These are phyloP conservation scores for Tulasnella sp. DNA, from an alignment of 768 basidiomycete species.

Conservation along the genomic window DNA sequence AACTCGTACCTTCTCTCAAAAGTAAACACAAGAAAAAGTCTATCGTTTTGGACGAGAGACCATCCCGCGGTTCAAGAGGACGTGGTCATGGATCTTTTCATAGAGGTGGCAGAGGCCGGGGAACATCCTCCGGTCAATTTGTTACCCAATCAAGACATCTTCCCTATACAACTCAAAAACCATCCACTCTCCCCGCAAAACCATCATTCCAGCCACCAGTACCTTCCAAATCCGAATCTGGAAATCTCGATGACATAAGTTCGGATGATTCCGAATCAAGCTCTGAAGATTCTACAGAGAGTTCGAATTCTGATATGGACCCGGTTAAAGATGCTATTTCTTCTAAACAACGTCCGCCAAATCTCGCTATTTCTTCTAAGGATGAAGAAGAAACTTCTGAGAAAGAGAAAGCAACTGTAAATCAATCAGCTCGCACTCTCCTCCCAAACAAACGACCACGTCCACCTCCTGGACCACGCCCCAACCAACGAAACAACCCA, in stretches of 20 bases:
- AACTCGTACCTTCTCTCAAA: slow-evolving; percentile 4
- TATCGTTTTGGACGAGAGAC: background rate
- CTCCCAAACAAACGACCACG: slow-evolving; percentile 34
- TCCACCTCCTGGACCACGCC: no score
- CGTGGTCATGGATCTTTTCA: background rate
- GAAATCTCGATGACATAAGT: background rate
- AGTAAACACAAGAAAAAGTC: background rate
- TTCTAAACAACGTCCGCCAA: slow-evolving; percentile 20
- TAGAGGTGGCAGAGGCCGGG: background rate
- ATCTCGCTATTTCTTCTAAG: no score
- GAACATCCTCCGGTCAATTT: background rate
- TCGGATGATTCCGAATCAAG: slow-evolving; percentile 21
- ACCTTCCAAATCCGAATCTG: slow-evolving; percentile 5
- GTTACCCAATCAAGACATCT: background rate
- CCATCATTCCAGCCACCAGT: background rate
- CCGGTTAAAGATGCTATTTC: slow-evolving; percentile 23
- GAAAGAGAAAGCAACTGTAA: no score
- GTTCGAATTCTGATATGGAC: slow-evolving; percentile 22
- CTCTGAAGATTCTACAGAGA: slow-evolving; percentile 19
- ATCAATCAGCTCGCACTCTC: background rate
- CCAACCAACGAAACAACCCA: slow-evolving; percentile 26
- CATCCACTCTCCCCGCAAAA: background rate
- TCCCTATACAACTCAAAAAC: background rate
- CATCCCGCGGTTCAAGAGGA: background rate
- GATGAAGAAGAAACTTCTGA: no score